Evolutionary conservation across 306 rosid species (phyloP), one percentile per base, ranked within the genome.

Genomic region (Trifolium repens): DNA sequence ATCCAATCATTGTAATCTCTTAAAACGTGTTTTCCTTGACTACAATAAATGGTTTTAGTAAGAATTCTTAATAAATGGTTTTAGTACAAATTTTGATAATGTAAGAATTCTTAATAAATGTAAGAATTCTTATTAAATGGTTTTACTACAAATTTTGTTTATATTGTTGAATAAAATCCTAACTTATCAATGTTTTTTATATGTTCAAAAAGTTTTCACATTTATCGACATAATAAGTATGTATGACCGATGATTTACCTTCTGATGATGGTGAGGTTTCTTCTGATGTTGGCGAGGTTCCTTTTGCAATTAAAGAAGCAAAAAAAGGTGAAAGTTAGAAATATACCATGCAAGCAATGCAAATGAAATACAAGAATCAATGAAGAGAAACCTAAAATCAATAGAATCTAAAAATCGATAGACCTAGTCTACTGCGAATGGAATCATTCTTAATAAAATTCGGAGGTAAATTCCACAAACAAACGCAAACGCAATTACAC

Each of bases 241-340:
- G 19, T 57, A 58, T 26, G 7, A 24, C 8, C 11, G 64, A 12
- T 58, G 64, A 58, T 58, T 58, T 58, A 58, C 64, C 64, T 58
- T 5, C 37, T 11, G 37, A 0, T 35, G 75, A 0, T n/a, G 9
- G 0, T 50, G 22, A 1, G 5, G 9, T 1, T 49, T 2, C 5
- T 49, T 2, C 3, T 34, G 78, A 3, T 17, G 35, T 4, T 32
- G 75, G 6, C 10, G 12, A 10, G 40, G 75, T 35, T 34, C 0
- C 49, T n/a, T 0, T 62, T 73, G 60, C 73, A 26, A 55, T 43
- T 67, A 26, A 54, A 47, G 5, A 66, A 65, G 22, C 70, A 62
- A 10, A 19, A 64, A 37, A 49, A 39, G 52, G 5, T 7, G 59
- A 77, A 79, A 9, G 22, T 57, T 24, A 71, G 42, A 78, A 73